Conservation (phyloP, 2,329 filamentous ascomycete genomes). For the Helminthosporium solani region DNA sequence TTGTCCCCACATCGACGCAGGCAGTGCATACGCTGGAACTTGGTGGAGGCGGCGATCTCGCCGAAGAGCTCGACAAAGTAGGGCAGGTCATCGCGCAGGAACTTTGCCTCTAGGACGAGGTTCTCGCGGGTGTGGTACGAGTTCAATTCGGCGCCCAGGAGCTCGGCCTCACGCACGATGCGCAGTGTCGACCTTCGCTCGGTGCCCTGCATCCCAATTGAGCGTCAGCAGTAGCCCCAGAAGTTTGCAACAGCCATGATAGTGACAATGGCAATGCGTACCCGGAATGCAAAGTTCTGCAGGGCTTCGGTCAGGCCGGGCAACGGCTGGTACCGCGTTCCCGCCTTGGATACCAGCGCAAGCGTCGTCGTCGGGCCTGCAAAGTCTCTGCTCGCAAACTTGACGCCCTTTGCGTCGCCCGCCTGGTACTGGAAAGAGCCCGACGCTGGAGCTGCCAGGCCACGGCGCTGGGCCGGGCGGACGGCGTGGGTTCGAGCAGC, state of each 20-base stretch:
- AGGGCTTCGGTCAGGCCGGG: slow-evolving; percentile 88
- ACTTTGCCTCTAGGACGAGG: slow-evolving; percentile 88
- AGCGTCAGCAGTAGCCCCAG: slow-evolving; percentile 26
- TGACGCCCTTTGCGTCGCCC: slow-evolving; percentile 81
- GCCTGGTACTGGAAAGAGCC: slow-evolving; percentile 85
- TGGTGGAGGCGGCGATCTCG: slow-evolving; percentile 85
- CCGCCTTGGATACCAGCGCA: slow-evolving; percentile 89
- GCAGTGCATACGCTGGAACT: slow-evolving; percentile 64
- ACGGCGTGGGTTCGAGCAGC: slow-evolving; percentile 61
- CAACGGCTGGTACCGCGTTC: slow-evolving; percentile 85
- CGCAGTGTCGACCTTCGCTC: slow-evolving; percentile 83
- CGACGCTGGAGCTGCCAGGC: slow-evolving; percentile 67
- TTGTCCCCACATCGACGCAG: slow-evolving; percentile 7
- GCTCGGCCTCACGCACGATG: slow-evolving; percentile 92
- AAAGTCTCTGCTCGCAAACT: slow-evolving; percentile 88
- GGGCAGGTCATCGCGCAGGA: slow-evolving; percentile 91
- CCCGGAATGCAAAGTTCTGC: slow-evolving; percentile 97
- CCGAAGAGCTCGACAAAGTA: slow-evolving; percentile 96
- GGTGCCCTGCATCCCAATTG: slow-evolving; percentile 66
- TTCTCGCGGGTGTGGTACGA: slow-evolving; percentile 92
- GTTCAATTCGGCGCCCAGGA: slow-evolving; percentile 86
- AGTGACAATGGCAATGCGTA: no score
- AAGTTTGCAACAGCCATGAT: no score
- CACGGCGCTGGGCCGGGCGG: slow-evolving; percentile 57
- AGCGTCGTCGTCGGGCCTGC: slow-evolving; percentile 87